A percentile compares a stretch with the other conserved stretches of the same genome.
These are phyloP conservation scores for Davidsoniella virescens DNA, from an alignment of 2,329 filamentous ascomycete species.

Conservation along the genomic window DNA sequence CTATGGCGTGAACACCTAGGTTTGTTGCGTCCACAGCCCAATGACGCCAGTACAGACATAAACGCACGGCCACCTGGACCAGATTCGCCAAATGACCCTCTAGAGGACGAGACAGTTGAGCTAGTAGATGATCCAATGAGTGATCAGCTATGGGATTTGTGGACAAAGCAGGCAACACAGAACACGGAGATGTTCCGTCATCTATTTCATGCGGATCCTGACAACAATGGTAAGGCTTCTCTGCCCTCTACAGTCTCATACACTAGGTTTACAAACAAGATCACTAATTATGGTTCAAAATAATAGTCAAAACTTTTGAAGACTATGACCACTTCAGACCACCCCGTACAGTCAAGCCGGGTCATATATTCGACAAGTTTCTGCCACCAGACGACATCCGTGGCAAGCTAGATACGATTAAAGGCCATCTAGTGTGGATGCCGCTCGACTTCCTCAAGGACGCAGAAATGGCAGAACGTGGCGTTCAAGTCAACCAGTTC, in stretches of 20 bases:
- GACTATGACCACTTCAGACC: conserved; percentile 74
- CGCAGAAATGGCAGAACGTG: conserved; percentile 77
- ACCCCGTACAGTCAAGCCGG: conserved; percentile 54
- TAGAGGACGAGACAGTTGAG: conserved; percentile 41
- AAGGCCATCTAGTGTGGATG: conserved; percentile 89
- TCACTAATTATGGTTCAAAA: not conserved
- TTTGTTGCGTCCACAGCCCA: conserved; percentile 55
- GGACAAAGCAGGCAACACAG: conserved; percentile 49
- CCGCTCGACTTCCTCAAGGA: conserved; percentile 75
- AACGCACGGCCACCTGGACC: conserved; percentile 59
- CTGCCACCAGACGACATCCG: conserved; percentile 57
- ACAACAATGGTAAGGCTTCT: conserved; percentile 50
- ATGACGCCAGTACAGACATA: conserved; percentile 48
- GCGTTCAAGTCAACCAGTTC: conserved; percentile 67
- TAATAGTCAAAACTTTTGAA: conserved; percentile 65
- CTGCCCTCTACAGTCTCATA: not conserved
- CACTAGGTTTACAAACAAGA: conserved; percentile 12
- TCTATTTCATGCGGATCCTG: conserved; percentile 75
- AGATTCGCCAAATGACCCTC: conserved; percentile 47
- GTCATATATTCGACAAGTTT: conserved; percentile 74
- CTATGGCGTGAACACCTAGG: conserved; percentile 88
- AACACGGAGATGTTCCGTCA: conserved; percentile 67
- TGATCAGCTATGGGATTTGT: conserved; percentile 50
- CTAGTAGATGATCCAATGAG: conserved; percentile 57
- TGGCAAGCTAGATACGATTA: conserved; percentile 59